Evolutionary conservation across 73 alveolate species (phyloP).

Genomic region (Paramecium biaurelia): DNA sequence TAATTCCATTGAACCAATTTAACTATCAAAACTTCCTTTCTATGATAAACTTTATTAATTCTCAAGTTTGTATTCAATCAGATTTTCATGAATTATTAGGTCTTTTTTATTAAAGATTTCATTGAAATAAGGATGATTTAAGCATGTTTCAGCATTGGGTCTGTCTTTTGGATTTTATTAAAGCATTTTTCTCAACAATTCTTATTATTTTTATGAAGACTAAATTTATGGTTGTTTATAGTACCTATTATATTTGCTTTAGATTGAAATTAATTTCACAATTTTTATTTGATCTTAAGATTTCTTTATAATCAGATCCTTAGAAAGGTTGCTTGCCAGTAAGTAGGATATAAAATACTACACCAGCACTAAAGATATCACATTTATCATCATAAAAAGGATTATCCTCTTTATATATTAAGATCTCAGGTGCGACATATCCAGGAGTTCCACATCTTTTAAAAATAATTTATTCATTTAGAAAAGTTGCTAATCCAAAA

Average conservation of each 20-base stretch:
- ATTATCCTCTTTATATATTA: constrained; percentile 49
- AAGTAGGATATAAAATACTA: constrained; percentile 20
- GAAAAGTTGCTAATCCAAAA: constrained; percentile 61
- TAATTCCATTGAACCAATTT: constrained; percentile 43
- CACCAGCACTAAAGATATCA: constrained; percentile 62
- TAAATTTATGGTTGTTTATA: background rate
- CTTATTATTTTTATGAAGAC: constrained; percentile 1
- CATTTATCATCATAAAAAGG: constrained; percentile 63
- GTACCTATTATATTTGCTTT: background rate
- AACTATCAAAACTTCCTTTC: background rate
- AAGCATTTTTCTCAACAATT: constrained; percentile 47
- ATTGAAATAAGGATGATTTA: constrained; percentile 40
- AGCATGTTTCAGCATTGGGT: constrained; percentile 34
- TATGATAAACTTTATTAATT: background rate
- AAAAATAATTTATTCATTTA: constrained; percentile 38
- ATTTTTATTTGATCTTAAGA: constrained; percentile 39
- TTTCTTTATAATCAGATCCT: constrained; percentile 47
- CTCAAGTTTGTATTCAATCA: constrained; percentile 16
- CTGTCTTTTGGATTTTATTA: constrained; percentile 29
- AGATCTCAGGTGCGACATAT: constrained; percentile 64
- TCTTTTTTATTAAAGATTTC: constrained; percentile 20
- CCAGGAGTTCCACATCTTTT: constrained; percentile 68
- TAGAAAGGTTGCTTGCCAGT: constrained; percentile 52
- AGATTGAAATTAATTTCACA: constrained; percentile 52
- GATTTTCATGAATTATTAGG: background rate